phyloP scores from a whole-genome alignment of 169 alveolate genomes.

The Eimeria tenella region DNA sequence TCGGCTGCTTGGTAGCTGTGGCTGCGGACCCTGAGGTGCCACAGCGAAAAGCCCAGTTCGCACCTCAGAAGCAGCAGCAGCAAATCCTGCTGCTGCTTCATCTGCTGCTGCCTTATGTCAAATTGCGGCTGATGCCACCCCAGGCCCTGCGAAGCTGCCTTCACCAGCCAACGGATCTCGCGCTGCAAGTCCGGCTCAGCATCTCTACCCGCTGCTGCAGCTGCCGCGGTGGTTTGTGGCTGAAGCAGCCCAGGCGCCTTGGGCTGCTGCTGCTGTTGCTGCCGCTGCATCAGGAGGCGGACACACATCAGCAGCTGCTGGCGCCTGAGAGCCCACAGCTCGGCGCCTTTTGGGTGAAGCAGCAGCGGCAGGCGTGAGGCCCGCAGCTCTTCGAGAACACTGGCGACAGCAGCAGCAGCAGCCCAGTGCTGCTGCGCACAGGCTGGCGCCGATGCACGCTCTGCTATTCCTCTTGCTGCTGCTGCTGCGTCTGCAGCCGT shows the following conservation, averaged over 20 bases:
- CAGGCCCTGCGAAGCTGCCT: neutral
- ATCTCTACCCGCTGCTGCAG: no score
- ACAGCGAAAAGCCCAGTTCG: neutral
- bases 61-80: conserved; percentile 25
- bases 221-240: no score
- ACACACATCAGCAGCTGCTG: neutral
- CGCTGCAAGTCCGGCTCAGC: neutral
- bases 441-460: neutral
- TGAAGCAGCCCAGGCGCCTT: neutral
- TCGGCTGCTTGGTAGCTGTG: conserved; percentile 47
- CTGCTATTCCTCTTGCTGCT: conserved; percentile 5
- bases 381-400: neutral
- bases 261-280: neutral
- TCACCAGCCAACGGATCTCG: neutral
- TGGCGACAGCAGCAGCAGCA: neutral
- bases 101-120: neutral
- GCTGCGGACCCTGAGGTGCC: conserved; percentile 5
- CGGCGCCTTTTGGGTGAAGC: conserved; percentile 6
- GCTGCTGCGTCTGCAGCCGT: conserved; percentile 1
- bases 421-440: neutral
- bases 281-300: neutral
- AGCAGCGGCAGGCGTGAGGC: conserved; percentile 48
- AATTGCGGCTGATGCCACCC: neutral
- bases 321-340: conserved; percentile 11
- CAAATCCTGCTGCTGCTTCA: neutral